Evolutionary conservation across 441 rosid genomes (phyloP).

Genomic region (Hura crepitans): DNA sequence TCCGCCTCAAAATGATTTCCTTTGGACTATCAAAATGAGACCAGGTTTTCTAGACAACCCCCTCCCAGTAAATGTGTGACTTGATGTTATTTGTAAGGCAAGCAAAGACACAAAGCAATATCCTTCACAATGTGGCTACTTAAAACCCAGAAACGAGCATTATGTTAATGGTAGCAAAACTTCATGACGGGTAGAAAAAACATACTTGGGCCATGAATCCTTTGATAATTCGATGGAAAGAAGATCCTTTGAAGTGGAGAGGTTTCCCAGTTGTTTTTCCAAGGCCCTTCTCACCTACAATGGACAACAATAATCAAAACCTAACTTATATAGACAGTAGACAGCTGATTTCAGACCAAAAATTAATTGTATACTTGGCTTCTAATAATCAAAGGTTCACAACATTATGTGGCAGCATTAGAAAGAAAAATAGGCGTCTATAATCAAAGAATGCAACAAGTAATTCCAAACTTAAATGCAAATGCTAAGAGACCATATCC

Average conservation of each 20-base stretch:
- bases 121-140: not conserved
- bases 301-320: slow-evolving; percentile 23
- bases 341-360: slow-evolving; percentile 8
- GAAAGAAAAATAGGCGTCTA: slow-evolving; percentile 1
- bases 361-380: not conserved
- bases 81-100: not conserved
- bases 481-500: not conserved
- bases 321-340: not conserved
- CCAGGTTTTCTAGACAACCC: not conserved
- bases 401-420: slow-evolving; percentile 1
- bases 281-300: slow-evolving; percentile 78
- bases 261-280: slow-evolving; percentile 81
- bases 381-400: not conserved
- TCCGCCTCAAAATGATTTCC: not conserved
- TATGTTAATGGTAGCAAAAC: not conserved
- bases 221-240: slow-evolving; percentile 80
- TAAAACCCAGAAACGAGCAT: not conserved
- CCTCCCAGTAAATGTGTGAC: not conserved
- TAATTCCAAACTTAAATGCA: not conserved
- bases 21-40: not conserved
- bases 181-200: slow-evolving; percentile 16
- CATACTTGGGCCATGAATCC: slow-evolving; percentile 98
- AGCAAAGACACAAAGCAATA: not conserved
- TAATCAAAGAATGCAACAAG: not conserved
- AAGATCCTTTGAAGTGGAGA: slow-evolving; percentile 79